Base-by-base conservation (phyloP, 2,329 filamentous ascomycete species). In the Rutstroemia sydowiana region DNA sequence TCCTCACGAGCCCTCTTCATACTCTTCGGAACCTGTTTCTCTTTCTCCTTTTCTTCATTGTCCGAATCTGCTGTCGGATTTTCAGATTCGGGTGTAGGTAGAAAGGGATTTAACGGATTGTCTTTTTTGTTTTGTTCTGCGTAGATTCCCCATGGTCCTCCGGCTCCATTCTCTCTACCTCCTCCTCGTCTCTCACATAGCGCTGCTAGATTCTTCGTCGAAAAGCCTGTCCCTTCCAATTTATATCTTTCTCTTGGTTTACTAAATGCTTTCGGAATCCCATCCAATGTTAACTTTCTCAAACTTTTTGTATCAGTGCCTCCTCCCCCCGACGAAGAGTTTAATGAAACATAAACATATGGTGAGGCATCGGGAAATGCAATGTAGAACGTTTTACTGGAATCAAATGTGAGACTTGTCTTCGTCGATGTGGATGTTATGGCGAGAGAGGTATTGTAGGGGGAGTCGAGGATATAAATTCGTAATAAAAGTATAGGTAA, bases 281-380 rank as follows among this genome's bases (percentile, higher is more conserved):
- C 87, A 55, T 90, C 84, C 28, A 90, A 74, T 4, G 95, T 80
- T 3, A 93, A 73, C 36, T 78, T 81, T 50, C 84, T 80, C 23
- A 93, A 70, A 59, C 81, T 85, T 45, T 78, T 79, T 4, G 76
- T 73, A 54, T 87, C 84, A 4, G 57, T 45, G 41, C 48, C 53
- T 21, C 55, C 53, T 10, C 71, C 70, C 18, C 42, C 68, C 5
- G 75, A 71, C 36, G 92, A 73, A 2, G 85, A 84, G 55, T 91
- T 74, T 61, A 81, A 66, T 1, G 78, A 81, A 7, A 79, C 74
- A 66, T 88, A 95, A 41, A 95, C 73, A 57, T 84, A 83, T 0
- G 88, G 87, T 10, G 87, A 85, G 31, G 84, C 85, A 63, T 92
- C 84, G 0, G 90, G 89, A 61, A 95, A 92, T 1, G 87, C 86